Percentiles rank a stretch among this genome's conserved stretches.
phyloP scores from a whole-genome alignment of 2,329 filamentous ascomycete species.

The Alternaria infectoria region DNA sequence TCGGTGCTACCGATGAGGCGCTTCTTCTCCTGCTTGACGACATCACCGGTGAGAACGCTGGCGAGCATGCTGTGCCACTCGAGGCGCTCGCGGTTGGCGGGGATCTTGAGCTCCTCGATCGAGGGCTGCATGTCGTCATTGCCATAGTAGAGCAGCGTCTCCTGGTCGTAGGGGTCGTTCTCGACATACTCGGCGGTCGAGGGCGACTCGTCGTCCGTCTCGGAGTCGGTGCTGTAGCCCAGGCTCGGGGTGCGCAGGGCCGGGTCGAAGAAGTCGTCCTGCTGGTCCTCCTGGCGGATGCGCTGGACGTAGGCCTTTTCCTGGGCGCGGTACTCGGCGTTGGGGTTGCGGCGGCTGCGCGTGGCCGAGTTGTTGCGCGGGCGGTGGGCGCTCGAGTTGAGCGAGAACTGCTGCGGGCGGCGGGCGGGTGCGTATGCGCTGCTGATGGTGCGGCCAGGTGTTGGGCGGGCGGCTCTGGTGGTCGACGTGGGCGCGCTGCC shows the following conservation, averaged over 20 bases:
- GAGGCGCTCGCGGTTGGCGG: slow-evolving; percentile 83
- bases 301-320: slow-evolving; percentile 95
- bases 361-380: slow-evolving; percentile 64
- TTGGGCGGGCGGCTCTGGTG: slow-evolving; percentile 44
- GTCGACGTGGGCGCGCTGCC: slow-evolving; percentile 26
- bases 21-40: slow-evolving; percentile 98
- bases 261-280: slow-evolving; percentile 71
- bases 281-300: slow-evolving; percentile 76
- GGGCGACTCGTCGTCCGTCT: slow-evolving; percentile 89
- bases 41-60: slow-evolving; percentile 92
- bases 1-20: slow-evolving; percentile 82
- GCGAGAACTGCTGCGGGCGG: slow-evolving; percentile 55
- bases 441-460: slow-evolving; percentile 54
- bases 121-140: slow-evolving; percentile 89
- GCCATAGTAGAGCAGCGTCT: slow-evolving; percentile 90
- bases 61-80: slow-evolving; percentile 99
- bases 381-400: slow-evolving; percentile 56
- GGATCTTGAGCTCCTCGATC: slow-evolving; percentile 86
- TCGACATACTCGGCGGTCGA: slow-evolving; percentile 84
- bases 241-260: slow-evolving; percentile 73
- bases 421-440: slow-evolving; percentile 59
- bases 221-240: slow-evolving; percentile 74
- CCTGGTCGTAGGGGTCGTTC: slow-evolving; percentile 83
- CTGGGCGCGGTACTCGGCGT: slow-evolving; percentile 79
- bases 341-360: slow-evolving; percentile 66